Percentiles rank a stretch among this genome's conserved stretches.
Evolutionary conservation across 257 asterid species (phyloP).

Genomic region (Lithospermum erythrorhizon): DNA sequence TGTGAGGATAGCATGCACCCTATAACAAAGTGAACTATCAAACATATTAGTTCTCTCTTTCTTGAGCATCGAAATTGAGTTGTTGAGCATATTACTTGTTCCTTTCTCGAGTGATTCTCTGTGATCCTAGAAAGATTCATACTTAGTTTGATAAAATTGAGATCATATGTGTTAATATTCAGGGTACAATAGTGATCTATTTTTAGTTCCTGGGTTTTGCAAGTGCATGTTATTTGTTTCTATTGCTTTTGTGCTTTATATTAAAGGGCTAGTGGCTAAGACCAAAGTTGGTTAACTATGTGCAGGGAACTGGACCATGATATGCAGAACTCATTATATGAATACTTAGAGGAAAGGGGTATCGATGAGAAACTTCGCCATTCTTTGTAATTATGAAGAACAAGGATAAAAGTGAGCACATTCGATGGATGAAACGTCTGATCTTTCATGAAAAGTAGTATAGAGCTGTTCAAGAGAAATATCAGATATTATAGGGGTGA

Average conservation of each 20-base stretch:
- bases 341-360: slow-evolving; percentile 72
- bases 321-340: slow-evolving; percentile 62
- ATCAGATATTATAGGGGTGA: not conserved
- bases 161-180: too few relatives aligned
- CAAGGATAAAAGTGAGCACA: slow-evolving; percentile 71
- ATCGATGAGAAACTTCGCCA: slow-evolving; percentile 58
- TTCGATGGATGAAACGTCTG: slow-evolving; percentile 64
- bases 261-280: slow-evolving; percentile 2
- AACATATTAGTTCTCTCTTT: too few relatives aligned
- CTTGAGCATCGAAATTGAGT: too few relatives aligned
- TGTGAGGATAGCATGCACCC: not conserved
- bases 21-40: too few relatives aligned
- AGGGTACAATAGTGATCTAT: too few relatives aligned
- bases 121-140: too few relatives aligned
- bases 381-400: slow-evolving; percentile 54
- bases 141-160: too few relatives aligned
- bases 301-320: slow-evolving; percentile 78
- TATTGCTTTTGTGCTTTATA: not conserved
- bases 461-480: slow-evolving; percentile 10
- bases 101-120: too few relatives aligned
- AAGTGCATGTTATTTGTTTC: not conserved
- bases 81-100: too few relatives aligned
- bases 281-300: slow-evolving; percentile 9
- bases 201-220: too few relatives aligned
- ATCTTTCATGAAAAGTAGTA: slow-evolving; percentile 47